Evolutionary conservation across 2,329 filamentous ascomycete genomes (phyloP).

Genomic region (Pyrenochaeta sp.): DNA sequence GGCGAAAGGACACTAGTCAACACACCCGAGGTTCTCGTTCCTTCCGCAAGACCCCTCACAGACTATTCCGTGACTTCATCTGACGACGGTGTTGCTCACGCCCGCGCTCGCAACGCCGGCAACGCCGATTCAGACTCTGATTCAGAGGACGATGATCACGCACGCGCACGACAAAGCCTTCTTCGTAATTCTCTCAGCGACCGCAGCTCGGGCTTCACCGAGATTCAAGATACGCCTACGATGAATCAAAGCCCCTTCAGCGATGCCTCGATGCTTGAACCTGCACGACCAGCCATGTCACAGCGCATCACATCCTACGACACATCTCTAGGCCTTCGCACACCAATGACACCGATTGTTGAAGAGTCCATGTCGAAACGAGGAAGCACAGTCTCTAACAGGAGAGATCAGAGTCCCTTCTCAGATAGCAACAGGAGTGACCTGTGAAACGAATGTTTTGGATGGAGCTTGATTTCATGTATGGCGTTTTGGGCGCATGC

Average conservation of each 20-base stretch:
- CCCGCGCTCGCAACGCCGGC: slow-evolving; percentile 39
- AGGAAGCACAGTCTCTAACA: slow-evolving; percentile 37
- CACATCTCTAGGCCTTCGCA: slow-evolving; percentile 34
- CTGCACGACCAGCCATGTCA: slow-evolving; percentile 31
- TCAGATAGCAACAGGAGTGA: slow-evolving; percentile 44
- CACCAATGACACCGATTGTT: slow-evolving; percentile 55
- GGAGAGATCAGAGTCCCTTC: slow-evolving; percentile 46
- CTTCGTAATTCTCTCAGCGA: slow-evolving; percentile 34
- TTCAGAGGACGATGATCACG: slow-evolving; percentile 46
- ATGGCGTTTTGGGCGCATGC: slow-evolving; percentile 21
- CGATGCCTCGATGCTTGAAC: slow-evolving; percentile 38
- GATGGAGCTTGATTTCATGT: slow-evolving; percentile 5
- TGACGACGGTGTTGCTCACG: slow-evolving; percentile 43
- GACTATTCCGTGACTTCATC: slow-evolving; percentile 42
- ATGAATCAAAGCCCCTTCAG: slow-evolving; percentile 44
- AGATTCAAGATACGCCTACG: slow-evolving; percentile 49
- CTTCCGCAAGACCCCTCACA: slow-evolving; percentile 39
- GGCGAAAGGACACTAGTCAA: slow-evolving; percentile 33
- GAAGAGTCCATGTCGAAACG: slow-evolving; percentile 55
- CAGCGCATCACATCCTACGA: slow-evolving; percentile 44
- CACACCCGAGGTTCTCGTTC: slow-evolving; percentile 35
- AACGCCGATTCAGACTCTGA: slow-evolving; percentile 43
- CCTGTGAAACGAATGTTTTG: slow-evolving; percentile 16
- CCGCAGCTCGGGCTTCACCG: slow-evolving; percentile 42
- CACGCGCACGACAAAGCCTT: slow-evolving; percentile 42